Base-by-base conservation (phyloP, 192 early-diverging fungal genomes). In the Umbelopsis vinacea region DNA sequence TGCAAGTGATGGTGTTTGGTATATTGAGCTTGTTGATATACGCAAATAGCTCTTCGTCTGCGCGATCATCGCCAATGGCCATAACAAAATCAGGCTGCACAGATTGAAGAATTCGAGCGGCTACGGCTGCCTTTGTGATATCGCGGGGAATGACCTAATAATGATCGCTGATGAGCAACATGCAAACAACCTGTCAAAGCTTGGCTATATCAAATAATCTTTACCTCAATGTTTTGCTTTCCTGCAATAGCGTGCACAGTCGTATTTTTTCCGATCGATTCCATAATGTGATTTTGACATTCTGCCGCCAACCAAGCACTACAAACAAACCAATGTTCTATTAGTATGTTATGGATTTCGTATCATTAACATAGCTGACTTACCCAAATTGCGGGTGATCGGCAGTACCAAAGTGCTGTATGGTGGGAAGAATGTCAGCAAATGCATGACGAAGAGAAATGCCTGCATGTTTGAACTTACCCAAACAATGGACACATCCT, bases 11-110 rank as follows among this genome's bases (percentile, higher is more conserved):
- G 10, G 81, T 75, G 17, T 55, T 68, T 10, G 80, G 75, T 0
- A 76, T 66, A 3, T 76, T 69, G 53, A 81, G 66, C 47, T 83
- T 84, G 52, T 87, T 84, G 21, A 92, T 76, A 57, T 85, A 88
- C 52, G 83, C 85, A 83, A 95, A 95, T 91, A 95, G 91, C 53
- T 87, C 90, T 77, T 95, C 93, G 66, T 95, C 92, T 4, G 90
- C 77, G 6, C 92, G 87, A 74, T 94, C 92, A 53, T 93, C 91
- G 7, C 93, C 93, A 22, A 94, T 76, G 11, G 82, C 79, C 7
- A 95, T 76, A 26, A 93, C 81, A 75, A 93, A 92, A 46, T 94
- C 92, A 7, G 81, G 79, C 33, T 83, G 86, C n/a, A 87, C 77
- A 63, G 76, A 76, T 71, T 89, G 82, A 37, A 94, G 76, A 11